Base-by-base conservation (phyloP, 1,139 yeast species). In the Trichomonascaceae sp. region DNA sequence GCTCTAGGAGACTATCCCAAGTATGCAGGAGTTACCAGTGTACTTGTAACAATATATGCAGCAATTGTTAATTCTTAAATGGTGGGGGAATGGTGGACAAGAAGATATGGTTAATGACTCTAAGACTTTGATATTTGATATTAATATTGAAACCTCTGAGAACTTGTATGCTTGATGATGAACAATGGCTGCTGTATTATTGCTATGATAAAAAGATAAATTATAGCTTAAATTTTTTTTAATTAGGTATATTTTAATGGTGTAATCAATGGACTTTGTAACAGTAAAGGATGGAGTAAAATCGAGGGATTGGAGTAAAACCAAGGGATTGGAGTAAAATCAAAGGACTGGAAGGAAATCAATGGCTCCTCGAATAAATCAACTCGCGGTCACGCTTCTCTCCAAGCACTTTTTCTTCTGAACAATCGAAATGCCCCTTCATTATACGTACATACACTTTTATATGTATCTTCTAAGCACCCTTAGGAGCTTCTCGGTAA, bases 401-500 rank as follows among this genome's bases (percentile, higher is more conserved):
- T n/a, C n/a, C n/a, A n/a, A n/a, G 24, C 24, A 4, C 24, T 22
- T 22, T 22, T 22, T 22, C 6, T 22, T 22, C 24, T 22, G 24
- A 22, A 22, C 24, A 22, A 22, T 22, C 24, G 24, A 22, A 22
- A 27, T 27, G 32, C 32, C 41, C 39, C 41, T 36, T 36, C 41
- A 15, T 36, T 36, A 36, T 36, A 36, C 41, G 17, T 36, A 36
- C 41, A 36, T 36, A n/a, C 38, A 32, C 17, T 36, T 36, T 3
- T 36, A 36, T 36, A 36, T 36, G 41, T 45, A 36, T 41, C 48
- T 18, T 49, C 47, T 51, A 55, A 53, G 53, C 55, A 51, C 65
- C 65, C 75, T 86, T 87, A 79, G 98, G 96, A 74, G 96, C 96
- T 79, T 91, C 98, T 85, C 93, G 93, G 90, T 76, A 87, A 71